Percentiles rank a stretch among this genome's conserved stretches.
These are phyloP conservation scores for Penicillium sp. DNA, from an alignment of 2,329 filamentous ascomycete species.

Conservation along the genomic window DNA sequence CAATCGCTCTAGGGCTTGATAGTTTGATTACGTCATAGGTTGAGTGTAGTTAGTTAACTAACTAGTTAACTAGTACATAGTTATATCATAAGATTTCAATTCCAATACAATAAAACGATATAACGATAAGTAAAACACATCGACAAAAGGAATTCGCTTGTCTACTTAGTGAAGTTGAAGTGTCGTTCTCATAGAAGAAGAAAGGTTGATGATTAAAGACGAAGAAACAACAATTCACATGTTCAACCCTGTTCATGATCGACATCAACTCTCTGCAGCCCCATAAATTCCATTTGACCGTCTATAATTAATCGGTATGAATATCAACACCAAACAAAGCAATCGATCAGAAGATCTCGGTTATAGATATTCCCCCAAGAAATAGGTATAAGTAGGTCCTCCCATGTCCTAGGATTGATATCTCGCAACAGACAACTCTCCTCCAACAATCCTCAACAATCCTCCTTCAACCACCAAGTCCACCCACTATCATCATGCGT, in stretches of 20 bases:
- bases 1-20: background rate
- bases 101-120: too few species aligned
- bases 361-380: background rate
- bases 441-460: background rate
- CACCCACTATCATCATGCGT: too few species aligned
- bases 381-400: background rate
- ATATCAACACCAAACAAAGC: background rate
- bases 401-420: too few species aligned
- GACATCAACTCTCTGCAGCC: background rate
- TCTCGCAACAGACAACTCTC: background rate
- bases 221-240: background rate
- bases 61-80: too few species aligned
- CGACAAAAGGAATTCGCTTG: background rate
- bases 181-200: too few species aligned
- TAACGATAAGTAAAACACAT: too few species aligned
- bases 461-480: too few species aligned
- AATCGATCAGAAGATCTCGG: background rate
- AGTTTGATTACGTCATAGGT: too few species aligned
- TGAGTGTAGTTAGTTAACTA: too few species aligned
- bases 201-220: too few species aligned
- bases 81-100: too few species aligned
- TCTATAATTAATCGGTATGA: conserved; percentile 4
- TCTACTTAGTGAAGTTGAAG: too few species aligned
- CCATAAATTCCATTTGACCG: background rate
- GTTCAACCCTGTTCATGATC: background rate